Conservation (phyloP, 208 protist genomes). For the Strigomonas galati region DNA sequence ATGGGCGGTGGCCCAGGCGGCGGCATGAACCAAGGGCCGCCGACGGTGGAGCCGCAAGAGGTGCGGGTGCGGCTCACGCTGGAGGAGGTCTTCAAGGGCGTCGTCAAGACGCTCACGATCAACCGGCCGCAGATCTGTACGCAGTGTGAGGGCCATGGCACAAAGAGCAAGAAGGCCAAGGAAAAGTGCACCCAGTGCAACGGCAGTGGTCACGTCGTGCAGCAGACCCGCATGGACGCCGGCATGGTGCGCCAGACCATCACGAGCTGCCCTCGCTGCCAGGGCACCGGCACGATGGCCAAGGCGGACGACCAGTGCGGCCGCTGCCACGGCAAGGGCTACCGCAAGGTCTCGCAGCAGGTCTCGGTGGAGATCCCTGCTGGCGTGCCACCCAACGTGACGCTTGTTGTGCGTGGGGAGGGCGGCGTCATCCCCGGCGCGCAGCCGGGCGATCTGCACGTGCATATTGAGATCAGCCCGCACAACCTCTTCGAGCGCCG, state of each 20-base stretch:
- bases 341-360: conserved; percentile 89
- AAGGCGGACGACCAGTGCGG: conserved; percentile 94
- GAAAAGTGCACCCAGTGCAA: conserved; percentile 91
- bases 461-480: conserved; percentile 93
- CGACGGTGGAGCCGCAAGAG: conserved; percentile 71
- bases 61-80: conserved; percentile 74
- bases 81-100: conserved; percentile 85
- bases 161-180: conserved; percentile 86
- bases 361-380: conserved; percentile 95
- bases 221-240: conserved; percentile 93
- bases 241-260: conserved; percentile 97
- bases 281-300: conserved; percentile 89
- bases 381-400: conserved; percentile 95
- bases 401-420: conserved; percentile 95
- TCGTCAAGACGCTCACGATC: conserved; percentile 71
- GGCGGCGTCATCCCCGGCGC: conserved; percentile 92
- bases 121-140: conserved; percentile 84
- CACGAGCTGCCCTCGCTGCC: conserved; percentile 89
- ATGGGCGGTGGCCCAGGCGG: conserved; percentile 28
- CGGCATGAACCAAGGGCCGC: conserved; percentile 29
- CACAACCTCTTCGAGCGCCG: conserved; percentile 93
- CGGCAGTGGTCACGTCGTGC: conserved; percentile 90
- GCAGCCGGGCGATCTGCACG: conserved; percentile 95
- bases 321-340: conserved; percentile 94
- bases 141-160: conserved; percentile 83